Evolutionary conservation across 306 rosid species (phyloP).

Genomic region (Castanea sativa): DNA sequence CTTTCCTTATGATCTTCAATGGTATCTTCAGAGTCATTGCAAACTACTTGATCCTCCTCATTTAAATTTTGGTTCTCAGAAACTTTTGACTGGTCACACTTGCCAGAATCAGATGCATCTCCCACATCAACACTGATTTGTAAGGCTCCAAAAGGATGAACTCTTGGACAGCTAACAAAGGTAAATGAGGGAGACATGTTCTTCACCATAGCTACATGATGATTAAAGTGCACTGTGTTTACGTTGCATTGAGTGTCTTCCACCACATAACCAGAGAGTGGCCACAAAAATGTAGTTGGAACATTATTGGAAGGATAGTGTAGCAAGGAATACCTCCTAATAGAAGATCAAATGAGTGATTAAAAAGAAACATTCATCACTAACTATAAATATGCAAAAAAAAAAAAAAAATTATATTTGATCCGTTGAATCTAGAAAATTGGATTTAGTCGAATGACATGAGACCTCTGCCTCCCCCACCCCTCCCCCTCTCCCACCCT

Average conservation of each 20-base stretch:
- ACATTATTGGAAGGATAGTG: constrained; percentile 24
- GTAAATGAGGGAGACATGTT: constrained; percentile 23
- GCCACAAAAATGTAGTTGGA: constrained; percentile 31
- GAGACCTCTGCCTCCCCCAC: no score
- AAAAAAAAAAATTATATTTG: no score
- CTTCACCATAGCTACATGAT: constrained; percentile 29
- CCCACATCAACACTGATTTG: constrained; percentile 27
- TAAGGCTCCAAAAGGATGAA: constrained; percentile 31
- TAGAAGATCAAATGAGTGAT: constrained; percentile 18
- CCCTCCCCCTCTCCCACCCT: no score
- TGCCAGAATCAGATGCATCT: constrained; percentile 21
- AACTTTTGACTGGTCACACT: constrained; percentile 22
- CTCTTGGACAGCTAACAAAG: constrained; percentile 30
- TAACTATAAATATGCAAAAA: neutral
- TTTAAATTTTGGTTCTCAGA: constrained; percentile 18
- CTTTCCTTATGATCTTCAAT: constrained; percentile 48
- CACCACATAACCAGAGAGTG: constrained; percentile 31
- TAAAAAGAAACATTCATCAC: constrained; percentile 5
- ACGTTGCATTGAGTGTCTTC: constrained; percentile 24
- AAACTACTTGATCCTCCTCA: constrained; percentile 14
- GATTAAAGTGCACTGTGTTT: constrained; percentile 19
- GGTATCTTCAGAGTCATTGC: constrained; percentile 22
- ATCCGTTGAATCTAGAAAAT: no score
- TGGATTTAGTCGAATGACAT: no score
- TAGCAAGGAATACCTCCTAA: constrained; percentile 48